These are phyloP conservation scores for Piper longum DNA, from an alignment of 164 flowering plant genomes.

Conservation along the genomic window DNA sequence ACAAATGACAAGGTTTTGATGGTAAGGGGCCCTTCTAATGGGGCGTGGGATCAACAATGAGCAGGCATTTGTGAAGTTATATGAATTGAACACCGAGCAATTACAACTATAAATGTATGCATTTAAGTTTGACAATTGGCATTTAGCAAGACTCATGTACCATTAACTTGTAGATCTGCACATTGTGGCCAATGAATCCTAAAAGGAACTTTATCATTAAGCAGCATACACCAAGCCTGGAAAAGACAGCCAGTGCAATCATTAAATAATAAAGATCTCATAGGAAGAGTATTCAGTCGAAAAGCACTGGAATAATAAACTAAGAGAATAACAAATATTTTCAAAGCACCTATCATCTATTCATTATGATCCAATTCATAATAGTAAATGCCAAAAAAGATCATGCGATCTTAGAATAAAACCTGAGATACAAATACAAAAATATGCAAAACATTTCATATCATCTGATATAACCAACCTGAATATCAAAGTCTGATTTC, in stretches of 20 bases:
- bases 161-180: slow-evolving; percentile 86
- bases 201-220: slow-evolving; percentile 82
- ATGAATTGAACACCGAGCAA: neutral
- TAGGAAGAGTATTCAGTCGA: too few species aligned
- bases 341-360: too few species aligned
- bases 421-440: neutral
- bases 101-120: neutral
- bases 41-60: too few species aligned
- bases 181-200: slow-evolving; percentile 99
- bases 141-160: slow-evolving; percentile 19
- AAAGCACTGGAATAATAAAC: too few species aligned
- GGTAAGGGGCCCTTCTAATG: too few species aligned
- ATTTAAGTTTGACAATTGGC: slow-evolving; percentile 2
- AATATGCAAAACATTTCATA: neutral
- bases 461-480: slow-evolving; percentile 31
- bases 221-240: slow-evolving; percentile 98
- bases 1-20: too few species aligned
- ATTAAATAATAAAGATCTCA: too few species aligned
- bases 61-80: too few species aligned
- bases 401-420: too few species aligned
- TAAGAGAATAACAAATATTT: too few species aligned
- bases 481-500: slow-evolving; percentile 70
- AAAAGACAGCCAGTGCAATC: neutral
- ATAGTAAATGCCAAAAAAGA: too few species aligned
- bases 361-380: too few species aligned